phyloP scores from a whole-genome alignment of 176 grass and related monocot species.

The Echinochloa phyllopogon region DNA sequence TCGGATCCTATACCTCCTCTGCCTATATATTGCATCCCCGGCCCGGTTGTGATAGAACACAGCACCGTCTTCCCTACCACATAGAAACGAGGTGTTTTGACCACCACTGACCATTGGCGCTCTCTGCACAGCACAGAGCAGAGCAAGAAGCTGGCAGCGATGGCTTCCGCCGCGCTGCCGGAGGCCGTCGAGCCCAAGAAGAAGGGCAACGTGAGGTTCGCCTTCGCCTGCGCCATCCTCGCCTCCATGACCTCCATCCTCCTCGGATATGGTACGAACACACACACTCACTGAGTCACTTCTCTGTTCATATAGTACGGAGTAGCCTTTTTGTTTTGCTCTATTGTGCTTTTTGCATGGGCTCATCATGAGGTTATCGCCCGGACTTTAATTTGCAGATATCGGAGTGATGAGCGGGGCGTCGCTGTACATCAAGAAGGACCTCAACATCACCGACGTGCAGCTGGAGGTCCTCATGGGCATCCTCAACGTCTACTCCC shows the following conservation, averaged over 20 bases:
- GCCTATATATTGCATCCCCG: conserved; percentile 43
- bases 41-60: not conserved
- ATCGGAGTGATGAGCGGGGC: conserved; percentile 93
- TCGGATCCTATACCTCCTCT: not conserved
- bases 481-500: conserved; percentile 82
- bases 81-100: conserved; percentile 18
- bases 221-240: conserved; percentile 75
- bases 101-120: conserved; percentile 17
- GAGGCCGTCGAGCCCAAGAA: conserved; percentile 40
- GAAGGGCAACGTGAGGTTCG: conserved; percentile 59
- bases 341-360: conserved; percentile 5
- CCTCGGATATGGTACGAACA: conserved; percentile 65
- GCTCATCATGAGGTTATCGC: conserved; percentile 1
- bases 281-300: not conserved
- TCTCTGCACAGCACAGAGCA: not conserved
- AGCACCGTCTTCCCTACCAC: conserved; percentile 11
- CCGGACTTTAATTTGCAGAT: conserved; percentile 44
- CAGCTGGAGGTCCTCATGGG: conserved; percentile 73
- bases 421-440: conserved; percentile 60
- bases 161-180: conserved; percentile 52
- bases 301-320: not conserved
- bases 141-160: conserved; percentile 3
- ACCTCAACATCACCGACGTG: conserved; percentile 52
- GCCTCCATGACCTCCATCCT: conserved; percentile 95
- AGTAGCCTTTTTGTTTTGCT: not conserved